A percentile compares a stretch with the other conserved stretches of the same genome.
These are phyloP conservation scores for Lathyrus sativus DNA, from an alignment of 306 rosid genomes.

Conservation along the genomic window DNA sequence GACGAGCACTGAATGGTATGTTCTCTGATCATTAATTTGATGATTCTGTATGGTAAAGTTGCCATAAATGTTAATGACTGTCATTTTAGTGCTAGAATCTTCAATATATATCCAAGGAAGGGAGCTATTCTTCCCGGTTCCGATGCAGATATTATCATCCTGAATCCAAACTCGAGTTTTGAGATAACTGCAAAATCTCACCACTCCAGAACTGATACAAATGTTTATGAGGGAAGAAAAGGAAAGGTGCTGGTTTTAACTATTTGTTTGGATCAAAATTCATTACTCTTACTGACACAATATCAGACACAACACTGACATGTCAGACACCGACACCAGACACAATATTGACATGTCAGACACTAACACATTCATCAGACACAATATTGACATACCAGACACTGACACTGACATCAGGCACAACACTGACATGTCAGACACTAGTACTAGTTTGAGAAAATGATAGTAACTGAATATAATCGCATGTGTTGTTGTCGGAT, in stretches of 20 bases:
- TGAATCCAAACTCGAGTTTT: slow-evolving; percentile 82
- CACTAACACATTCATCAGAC: too few relatives aligned
- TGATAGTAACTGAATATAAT: neutral
- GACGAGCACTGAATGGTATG: slow-evolving; percentile 88
- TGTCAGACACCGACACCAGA: too few relatives aligned
- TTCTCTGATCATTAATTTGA: neutral
- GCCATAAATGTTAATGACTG: neutral
- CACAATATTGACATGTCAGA: too few relatives aligned
- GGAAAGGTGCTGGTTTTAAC: slow-evolving; percentile 69
- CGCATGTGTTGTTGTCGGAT: neutral
- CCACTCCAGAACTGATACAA: slow-evolving; percentile 79
- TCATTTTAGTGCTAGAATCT: slow-evolving; percentile 77
- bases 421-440: neutral
- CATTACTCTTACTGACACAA: neutral
- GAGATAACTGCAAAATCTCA: slow-evolving; percentile 73
- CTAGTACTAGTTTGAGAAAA: neutral
- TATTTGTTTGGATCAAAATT: neutral
- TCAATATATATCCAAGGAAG: slow-evolving; percentile 88
- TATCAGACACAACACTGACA: too few relatives aligned
- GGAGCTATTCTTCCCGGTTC: slow-evolving; percentile 66
- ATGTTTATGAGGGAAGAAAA: slow-evolving; percentile 77
- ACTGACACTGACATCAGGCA: too few relatives aligned
- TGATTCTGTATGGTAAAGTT: neutral
- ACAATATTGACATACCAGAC: too few relatives aligned
- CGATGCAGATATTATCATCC: slow-evolving; percentile 92